These are phyloP conservation scores for Coix lacrymajobi DNA, from an alignment of 176 grass and related monocot species.

Conservation along the genomic window DNA sequence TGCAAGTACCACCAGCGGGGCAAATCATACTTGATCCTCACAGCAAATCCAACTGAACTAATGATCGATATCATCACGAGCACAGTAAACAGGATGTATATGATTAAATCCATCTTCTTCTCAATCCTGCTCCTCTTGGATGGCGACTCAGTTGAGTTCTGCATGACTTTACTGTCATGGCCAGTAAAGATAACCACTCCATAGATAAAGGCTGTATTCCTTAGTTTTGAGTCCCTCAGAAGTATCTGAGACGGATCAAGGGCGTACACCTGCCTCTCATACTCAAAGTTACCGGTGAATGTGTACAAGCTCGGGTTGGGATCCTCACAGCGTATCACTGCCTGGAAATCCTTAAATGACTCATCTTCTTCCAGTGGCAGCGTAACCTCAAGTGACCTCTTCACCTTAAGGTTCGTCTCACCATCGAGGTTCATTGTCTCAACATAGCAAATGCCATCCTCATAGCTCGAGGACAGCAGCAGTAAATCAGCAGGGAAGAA, in stretches of 20 bases:
- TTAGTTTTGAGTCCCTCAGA: conserved; percentile 94
- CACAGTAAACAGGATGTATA: conserved; percentile 88
- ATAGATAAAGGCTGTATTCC: conserved; percentile 90
- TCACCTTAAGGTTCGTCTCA: conserved; percentile 96
- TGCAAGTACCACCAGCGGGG: conserved; percentile 85
- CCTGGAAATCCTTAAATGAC: conserved; percentile 70
- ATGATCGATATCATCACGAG: conserved; percentile 89
- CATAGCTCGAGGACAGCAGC: conserved; percentile 80
- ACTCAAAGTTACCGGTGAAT: conserved; percentile 87
- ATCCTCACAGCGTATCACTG: conserved; percentile 76
- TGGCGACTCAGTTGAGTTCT: conserved; percentile 85
- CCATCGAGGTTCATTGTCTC: conserved; percentile 99
- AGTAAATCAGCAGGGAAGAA: conserved; percentile 93
- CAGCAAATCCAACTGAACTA: conserved; percentile 89
- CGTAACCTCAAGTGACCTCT: conserved; percentile 85
- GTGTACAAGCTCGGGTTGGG: conserved; percentile 93
- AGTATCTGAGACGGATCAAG: conserved; percentile 88
- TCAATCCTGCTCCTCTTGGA: conserved; percentile 96
- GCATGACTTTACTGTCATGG: conserved; percentile 97
- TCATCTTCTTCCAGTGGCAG: conserved; percentile 75
- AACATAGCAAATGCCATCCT: conserved; percentile 97
- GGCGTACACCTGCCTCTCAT: conserved; percentile 78
- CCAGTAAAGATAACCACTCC: conserved; percentile 88
- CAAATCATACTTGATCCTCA: conserved; percentile 72
- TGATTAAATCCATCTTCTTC: conserved; percentile 93